phyloP scores from a whole-genome alignment of 106 monocot genomes.

The Alisma plantagoaquatica region DNA sequence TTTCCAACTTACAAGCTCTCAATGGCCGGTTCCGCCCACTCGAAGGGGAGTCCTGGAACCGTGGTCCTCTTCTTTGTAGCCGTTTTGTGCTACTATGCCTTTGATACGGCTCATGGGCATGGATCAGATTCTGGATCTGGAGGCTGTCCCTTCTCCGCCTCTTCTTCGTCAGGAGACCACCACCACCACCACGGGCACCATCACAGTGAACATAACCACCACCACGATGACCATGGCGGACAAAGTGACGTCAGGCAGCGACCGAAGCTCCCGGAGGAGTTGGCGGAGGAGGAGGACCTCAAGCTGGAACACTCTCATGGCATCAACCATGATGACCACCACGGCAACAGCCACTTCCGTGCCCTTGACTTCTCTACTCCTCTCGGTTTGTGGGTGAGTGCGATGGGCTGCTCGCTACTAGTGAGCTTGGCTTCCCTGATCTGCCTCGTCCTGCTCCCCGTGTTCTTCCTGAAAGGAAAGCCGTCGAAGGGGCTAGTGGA shows the following conservation, averaged over 20 bases:
- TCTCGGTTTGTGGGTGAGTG: conserved; percentile 73
- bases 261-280: conserved; percentile 72
- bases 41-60: no score
- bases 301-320: conserved; percentile 14
- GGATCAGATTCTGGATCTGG: no score
- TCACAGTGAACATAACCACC: conserved; percentile 15
- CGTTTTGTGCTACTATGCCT: no score
- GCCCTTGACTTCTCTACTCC: no score
- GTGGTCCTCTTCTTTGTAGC: no score
- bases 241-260: neutral
- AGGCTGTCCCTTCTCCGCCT: conserved; percentile 34
- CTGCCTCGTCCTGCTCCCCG: conserved; percentile 19
- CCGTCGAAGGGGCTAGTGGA: conserved; percentile 19
- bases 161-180: neutral
- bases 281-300: conserved; percentile 94
- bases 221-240: conserved; percentile 1
- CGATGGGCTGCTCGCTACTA: conserved; percentile 94
- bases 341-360: conserved; percentile 16
- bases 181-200: conserved; percentile 15
- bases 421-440: conserved; percentile 56
- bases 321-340: conserved; percentile 14
- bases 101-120: no score
- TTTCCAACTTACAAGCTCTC: no score
- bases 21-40: no score
- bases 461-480: conserved; percentile 16